phyloP scores from a whole-genome alignment of 2,329 filamentous ascomycete genomes.

The Lasiodiplodia citricola region DNA sequence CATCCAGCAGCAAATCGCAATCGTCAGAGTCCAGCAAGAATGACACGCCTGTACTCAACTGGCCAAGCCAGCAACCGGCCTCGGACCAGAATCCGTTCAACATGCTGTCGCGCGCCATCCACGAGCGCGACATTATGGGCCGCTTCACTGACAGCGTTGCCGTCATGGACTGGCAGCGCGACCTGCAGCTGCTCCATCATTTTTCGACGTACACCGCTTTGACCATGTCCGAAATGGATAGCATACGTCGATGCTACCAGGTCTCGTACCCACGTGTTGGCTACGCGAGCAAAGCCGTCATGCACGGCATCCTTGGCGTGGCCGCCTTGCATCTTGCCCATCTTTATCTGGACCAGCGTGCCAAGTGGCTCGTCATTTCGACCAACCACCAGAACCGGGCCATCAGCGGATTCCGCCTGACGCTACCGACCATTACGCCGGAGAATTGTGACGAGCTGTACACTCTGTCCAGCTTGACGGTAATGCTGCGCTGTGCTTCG shows the following conservation, averaged over 20 bases:
- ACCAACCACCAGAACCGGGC: constrained; percentile 45
- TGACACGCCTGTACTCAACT: constrained; percentile 4
- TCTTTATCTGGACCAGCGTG: constrained; percentile 30
- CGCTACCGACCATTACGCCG: constrained; percentile 37
- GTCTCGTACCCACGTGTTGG: constrained; percentile 19
- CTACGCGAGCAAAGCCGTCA: constrained; percentile 25
- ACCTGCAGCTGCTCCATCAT: constrained; percentile 27
- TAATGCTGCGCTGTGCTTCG: constrained; percentile 19
- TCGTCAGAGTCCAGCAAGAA: constrained; percentile 24
- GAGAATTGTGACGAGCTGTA: constrained; percentile 41
- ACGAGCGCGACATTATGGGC: constrained; percentile 29
- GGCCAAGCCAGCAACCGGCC: constrained; percentile 5
- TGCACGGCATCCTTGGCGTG: constrained; percentile 27
- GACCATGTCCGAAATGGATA: constrained; percentile 24
- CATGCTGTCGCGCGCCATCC: constrained; percentile 26
- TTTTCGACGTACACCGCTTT: constrained; percentile 26
- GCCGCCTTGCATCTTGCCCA: constrained; percentile 25
- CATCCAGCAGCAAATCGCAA: constrained; percentile 19
- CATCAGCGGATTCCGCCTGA: constrained; percentile 39
- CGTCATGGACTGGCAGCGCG: constrained; percentile 25
- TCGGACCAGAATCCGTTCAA: constrained; percentile 26
- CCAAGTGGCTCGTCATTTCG: constrained; percentile 40
- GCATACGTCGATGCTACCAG: constrained; percentile 24
- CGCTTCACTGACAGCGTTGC: constrained; percentile 29
- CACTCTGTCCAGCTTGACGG: constrained; percentile 22